Base-by-base conservation (phyloP, 2,329 filamentous ascomycete genomes). In the Ilyonectria mors-panacis region DNA sequence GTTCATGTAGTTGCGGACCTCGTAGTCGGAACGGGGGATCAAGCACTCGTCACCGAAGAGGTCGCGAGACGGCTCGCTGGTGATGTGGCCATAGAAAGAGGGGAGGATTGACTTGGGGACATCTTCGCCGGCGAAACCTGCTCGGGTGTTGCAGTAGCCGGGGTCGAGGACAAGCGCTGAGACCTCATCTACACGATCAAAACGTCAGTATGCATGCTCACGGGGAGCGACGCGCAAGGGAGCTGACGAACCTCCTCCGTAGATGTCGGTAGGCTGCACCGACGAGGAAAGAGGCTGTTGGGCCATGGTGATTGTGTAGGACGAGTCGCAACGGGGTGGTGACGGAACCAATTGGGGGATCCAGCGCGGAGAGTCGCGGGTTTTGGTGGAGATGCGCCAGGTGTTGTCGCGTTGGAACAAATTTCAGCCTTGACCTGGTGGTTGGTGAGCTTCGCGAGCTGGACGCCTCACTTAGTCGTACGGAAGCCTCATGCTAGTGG, bases 61-160 rank as follows among this genome's bases (percentile, higher is more conserved):
- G 63, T 90, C 85, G 74, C 83, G 84, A 56, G 87, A 85, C 19
- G 77, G 72, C 61, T 82, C 80, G 72, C 75, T 76, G 69, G 80
- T 86, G 61, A 87, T 76, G 77, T 87, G 84, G 61, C 93, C 95
- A 83, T 99, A 99, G 84, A 93, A 94, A 50, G 94, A 96, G 30
- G 95, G 95, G 65, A 97, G 88, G 64, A 98, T 91, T 33, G 94
- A 94, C 85, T 98, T 98, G 74, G 96, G 96, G 1, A 94, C 92
- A 83, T 99, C 96, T 88, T 99, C 97, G 78, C 97, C 96, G 13
- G 97, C 97, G 78, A 98, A 99, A 65, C 96, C 96, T 67, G 95
- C 96, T 82, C 97, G 94, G 45, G 93, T 95, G 74, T 91, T 92
- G 78, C 93, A 94, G 84, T 94, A 98, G 69, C 97, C 96, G 3